Evolutionary conservation across 352 stramenopile genomes (phyloP).

Genomic region (Paralagenidium karlingii): DNA sequence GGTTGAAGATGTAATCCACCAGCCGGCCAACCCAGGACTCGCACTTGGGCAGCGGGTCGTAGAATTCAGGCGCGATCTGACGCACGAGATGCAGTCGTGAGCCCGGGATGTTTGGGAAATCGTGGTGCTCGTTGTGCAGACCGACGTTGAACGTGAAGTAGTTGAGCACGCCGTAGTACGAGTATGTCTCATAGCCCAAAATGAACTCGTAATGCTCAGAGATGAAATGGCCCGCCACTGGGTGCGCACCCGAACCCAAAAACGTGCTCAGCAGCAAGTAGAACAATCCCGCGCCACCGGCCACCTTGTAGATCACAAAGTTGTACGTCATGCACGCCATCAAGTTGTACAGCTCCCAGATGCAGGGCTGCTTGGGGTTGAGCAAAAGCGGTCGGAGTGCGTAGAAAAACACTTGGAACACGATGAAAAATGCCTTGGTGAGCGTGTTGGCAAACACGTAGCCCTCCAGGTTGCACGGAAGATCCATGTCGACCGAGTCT

Average conservation of each 20-base stretch:
- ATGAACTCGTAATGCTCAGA: constrained; percentile 96
- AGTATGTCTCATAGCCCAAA: constrained; percentile 93
- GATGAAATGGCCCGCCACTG: constrained; percentile 95
- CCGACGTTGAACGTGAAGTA: constrained; percentile 96
- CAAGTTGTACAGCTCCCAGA: constrained; percentile 86
- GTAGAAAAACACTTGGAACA: constrained; percentile 92
- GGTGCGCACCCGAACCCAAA: constrained; percentile 89
- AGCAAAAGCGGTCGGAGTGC: constrained; percentile 86
- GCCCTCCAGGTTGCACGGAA: constrained; percentile 86
- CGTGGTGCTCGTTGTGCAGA: constrained; percentile 98
- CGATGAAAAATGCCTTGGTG: constrained; percentile 87
- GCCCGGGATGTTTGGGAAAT: constrained; percentile 91
- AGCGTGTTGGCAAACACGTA: constrained; percentile 80
- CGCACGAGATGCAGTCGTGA: constrained; percentile 85
- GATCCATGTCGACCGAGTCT: constrained; percentile 89
- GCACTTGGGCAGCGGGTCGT: constrained; percentile 90
- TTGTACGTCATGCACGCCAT: constrained; percentile 77
- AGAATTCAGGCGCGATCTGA: constrained; percentile 90
- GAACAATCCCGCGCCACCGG: constrained; percentile 66
- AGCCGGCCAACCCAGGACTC: constrained; percentile 90
- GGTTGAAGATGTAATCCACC: constrained; percentile 89
- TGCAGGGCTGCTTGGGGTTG: constrained; percentile 78
- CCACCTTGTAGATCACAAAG: constrained; percentile 59
- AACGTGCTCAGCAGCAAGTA: constrained; percentile 90
- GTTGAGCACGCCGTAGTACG: constrained; percentile 97